phyloP scores from a whole-genome alignment of 2,329 filamentous ascomycete species.

The Venturia asperata region DNA sequence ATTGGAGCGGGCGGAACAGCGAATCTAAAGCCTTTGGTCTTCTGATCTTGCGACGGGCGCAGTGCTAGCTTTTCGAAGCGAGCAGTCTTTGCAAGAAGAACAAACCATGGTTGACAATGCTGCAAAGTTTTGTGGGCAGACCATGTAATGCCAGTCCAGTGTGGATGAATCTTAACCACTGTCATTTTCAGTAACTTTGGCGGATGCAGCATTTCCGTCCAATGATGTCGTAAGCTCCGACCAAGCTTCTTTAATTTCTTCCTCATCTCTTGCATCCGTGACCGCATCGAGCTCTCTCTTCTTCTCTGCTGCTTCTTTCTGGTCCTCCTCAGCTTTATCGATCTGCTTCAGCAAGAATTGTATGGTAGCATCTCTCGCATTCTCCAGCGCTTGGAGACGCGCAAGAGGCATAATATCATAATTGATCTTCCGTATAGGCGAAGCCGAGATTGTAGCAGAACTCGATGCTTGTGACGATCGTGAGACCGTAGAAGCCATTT shows the following conservation, averaged over 20 bases:
- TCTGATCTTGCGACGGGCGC: too few species aligned
- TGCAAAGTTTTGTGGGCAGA: too few species aligned
- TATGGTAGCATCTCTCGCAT: constrained; percentile 47
- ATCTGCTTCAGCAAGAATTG: constrained; percentile 47
- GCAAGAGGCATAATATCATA: constrained; percentile 39
- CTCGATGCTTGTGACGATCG: constrained; percentile 20
- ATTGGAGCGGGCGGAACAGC: too few species aligned
- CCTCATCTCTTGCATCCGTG: background rate
- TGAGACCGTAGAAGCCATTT: constrained; percentile 25
- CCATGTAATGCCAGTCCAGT: too few species aligned
- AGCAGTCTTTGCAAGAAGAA: too few species aligned
- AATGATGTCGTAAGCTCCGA: background rate
- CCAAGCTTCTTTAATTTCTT: constrained; percentile 12
- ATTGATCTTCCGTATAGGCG: constrained; percentile 23
- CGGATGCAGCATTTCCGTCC: background rate
- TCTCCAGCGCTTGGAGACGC: constrained; percentile 38
- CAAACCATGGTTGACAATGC: too few species aligned
- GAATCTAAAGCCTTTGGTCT: too few species aligned
- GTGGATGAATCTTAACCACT: too few species aligned
- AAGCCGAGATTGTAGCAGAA: background rate
- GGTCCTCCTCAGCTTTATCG: constrained; percentile 40
- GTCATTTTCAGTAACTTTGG: background rate
- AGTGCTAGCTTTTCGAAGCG: too few species aligned
- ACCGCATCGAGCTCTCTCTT: background rate
- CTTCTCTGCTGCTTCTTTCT: background rate